phyloP scores from a whole-genome alignment of 495 filamentous ascomycete genomes.

The Xylaria castorea region DNA sequence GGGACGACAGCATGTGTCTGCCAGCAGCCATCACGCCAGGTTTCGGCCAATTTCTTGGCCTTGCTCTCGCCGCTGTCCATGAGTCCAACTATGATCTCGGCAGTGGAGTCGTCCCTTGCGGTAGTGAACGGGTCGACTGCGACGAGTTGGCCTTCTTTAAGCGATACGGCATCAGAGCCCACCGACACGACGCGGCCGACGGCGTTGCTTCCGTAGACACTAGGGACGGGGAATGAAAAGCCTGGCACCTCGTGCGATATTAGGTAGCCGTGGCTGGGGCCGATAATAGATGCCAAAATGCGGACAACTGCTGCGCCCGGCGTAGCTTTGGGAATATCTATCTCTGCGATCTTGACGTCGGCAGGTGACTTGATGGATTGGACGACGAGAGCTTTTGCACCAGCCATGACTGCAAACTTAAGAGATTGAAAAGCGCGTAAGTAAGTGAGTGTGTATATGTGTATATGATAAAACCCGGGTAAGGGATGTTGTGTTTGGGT shows the following conservation, averaged over 20 bases:
- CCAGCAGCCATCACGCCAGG: constrained; percentile 54
- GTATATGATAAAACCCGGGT: neutral
- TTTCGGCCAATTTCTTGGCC: constrained; percentile 43
- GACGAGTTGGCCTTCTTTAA: constrained; percentile 56
- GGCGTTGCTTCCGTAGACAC: constrained; percentile 31
- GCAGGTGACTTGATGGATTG: constrained; percentile 20
- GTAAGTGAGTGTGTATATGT: neutral
- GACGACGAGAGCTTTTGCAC: constrained; percentile 20
- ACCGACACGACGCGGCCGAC: constrained; percentile 55
- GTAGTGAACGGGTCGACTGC: constrained; percentile 50
- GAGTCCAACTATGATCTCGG: constrained; percentile 46
- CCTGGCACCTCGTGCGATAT: constrained; percentile 27
- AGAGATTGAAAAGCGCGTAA: neutral
- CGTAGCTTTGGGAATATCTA: constrained; percentile 15
- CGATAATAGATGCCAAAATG: constrained; percentile 24
- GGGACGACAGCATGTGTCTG: constrained; percentile 54
- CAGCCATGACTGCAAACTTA: constrained; percentile 17
- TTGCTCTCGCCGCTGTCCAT: constrained; percentile 31
- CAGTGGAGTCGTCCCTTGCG: constrained; percentile 52
- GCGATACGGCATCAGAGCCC: constrained; percentile 51
- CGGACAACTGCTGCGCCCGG: constrained; percentile 32
- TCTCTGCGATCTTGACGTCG: neutral
- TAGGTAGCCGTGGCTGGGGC: constrained; percentile 14
- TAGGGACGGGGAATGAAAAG: constrained; percentile 27
- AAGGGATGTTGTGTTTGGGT: neutral